Evolutionary conservation across 108 stramenopile species (phyloP), one percentile per base, ranked within the genome.

Genomic region (Seminavis robusta): DNA sequence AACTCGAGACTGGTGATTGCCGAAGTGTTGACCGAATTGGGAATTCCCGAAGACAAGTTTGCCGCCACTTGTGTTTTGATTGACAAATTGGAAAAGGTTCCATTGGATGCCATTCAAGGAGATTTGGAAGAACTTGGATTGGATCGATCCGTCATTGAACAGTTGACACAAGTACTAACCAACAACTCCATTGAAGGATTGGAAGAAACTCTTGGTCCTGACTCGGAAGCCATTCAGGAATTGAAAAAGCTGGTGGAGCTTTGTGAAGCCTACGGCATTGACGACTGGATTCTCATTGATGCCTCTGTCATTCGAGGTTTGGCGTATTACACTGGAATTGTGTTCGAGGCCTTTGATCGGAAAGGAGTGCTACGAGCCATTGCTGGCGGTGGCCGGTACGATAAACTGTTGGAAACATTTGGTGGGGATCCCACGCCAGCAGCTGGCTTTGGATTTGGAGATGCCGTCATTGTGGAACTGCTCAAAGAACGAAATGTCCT

Each of bases 71-170:
- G 96, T 68, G 95, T 98, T 23, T 73, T 98, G 58, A 88, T 98
- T 6, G 98, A 98, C 66, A 98, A 98, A 73, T 74, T 98, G 11
- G 98, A 98, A 59, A 98, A 98, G 92, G 83, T 96, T 33, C 93
- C 93, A 17, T 30, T 97, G 4, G 94, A 94, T 46, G 92, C 90
- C 25, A 90, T 97, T 59, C 88, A 90, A 60, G 86, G 63, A 19
- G 96, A 97, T 53, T 48, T 97, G 50, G 79, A 89, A 46, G 90
- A 81, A 37, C 80, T 97, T 1, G 96, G 96, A 34, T 52, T 97
- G 26, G 73, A 83, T 69, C 60, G 73, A 44, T 67, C 71, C 0
- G 90, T 88, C 23, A 80, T 97, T 5, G 86, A 92, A 69, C 64
- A 79, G 53, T 62, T 97, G 16, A 80, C 84, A 6, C 51, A 73